Percentiles rank a stretch among this genome's conserved stretches.
phyloP scores from a whole-genome alignment of 331 rosid species.

The Malus hybrid region DNA sequence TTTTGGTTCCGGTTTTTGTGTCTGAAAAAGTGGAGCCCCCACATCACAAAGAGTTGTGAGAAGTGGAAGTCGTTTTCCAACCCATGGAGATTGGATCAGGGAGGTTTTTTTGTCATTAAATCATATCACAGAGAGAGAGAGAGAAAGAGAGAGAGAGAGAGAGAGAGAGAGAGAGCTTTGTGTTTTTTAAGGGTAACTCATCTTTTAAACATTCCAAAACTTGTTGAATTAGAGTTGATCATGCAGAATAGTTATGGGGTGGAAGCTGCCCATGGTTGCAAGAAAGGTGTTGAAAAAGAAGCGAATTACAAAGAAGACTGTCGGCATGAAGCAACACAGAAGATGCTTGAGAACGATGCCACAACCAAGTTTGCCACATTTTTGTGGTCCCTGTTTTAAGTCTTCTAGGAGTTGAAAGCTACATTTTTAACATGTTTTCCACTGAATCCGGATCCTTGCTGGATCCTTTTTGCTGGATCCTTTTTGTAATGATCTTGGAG shows the following conservation, averaged over 20 bases:
- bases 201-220: constrained; percentile 31
- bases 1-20: constrained; percentile 3
- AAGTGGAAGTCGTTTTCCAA: constrained; percentile 44
- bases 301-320: constrained; percentile 27
- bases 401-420: background rate
- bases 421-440: background rate
- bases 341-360: constrained; percentile 27
- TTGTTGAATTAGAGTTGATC: constrained; percentile 5
- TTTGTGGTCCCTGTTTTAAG: background rate
- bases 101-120: constrained; percentile 17
- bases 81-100: background rate
- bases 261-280: constrained; percentile 28
- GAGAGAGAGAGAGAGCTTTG: background rate
- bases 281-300: constrained; percentile 24
- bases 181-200: constrained; percentile 28
- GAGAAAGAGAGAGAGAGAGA: background rate
- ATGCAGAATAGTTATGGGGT: constrained; percentile 2
- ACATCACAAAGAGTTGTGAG: constrained; percentile 21
- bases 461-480: no score
- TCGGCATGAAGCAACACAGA: constrained; percentile 44
- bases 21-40: constrained; percentile 28
- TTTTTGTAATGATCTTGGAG: no score
- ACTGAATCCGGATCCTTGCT: no score
- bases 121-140: constrained; percentile 1
- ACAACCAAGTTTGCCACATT: background rate